These are phyloP conservation scores for Casuarina equisetifolia DNA, from an alignment of 306 rosid genomes.

Conservation along the genomic window DNA sequence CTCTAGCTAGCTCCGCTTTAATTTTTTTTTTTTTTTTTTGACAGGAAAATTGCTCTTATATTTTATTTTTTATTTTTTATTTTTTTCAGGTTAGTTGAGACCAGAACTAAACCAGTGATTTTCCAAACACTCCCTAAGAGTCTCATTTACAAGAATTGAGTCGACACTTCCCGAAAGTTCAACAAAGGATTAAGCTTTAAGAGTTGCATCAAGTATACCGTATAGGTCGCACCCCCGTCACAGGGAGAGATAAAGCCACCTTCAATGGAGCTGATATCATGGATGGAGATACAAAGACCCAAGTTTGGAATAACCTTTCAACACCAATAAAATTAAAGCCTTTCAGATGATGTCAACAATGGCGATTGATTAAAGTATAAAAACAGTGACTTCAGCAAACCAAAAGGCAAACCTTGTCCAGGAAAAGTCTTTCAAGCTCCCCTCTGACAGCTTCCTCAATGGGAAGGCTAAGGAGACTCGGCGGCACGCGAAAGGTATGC, in stretches of 20 bases:
- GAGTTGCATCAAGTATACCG: conserved; percentile 37
- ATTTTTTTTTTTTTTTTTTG: too few relatives aligned
- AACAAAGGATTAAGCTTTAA: not conserved
- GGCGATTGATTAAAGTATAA: conserved; percentile 2
- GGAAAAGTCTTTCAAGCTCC: conserved; percentile 76
- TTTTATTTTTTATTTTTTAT: too few relatives aligned
- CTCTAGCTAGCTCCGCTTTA: too few relatives aligned
- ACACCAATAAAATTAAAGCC: conserved; percentile 18
- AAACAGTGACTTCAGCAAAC: conserved; percentile 3
- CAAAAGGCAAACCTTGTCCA: conserved; percentile 56
- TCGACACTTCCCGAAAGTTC: too few relatives aligned
- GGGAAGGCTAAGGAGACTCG: conserved; percentile 54
- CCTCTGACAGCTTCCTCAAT: conserved; percentile 58
- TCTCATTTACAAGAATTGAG: too few relatives aligned
- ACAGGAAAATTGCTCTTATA: too few relatives aligned
- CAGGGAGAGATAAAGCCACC: conserved; percentile 69
- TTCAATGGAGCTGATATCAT: conserved; percentile 65
- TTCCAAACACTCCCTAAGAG: too few relatives aligned
- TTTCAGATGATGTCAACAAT: not conserved
- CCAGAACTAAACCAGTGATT: too few relatives aligned
- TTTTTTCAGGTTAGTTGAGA: too few relatives aligned
- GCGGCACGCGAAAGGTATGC: conserved; percentile 72
- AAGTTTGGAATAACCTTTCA: conserved; percentile 73
- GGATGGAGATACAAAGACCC: conserved; percentile 79
- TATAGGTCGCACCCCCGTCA: conserved; percentile 77